A percentile compares a stretch with the other conserved stretches of the same genome.
Evolutionary conservation across 257 asterid genomes (phyloP).

Genomic region (Nicotiana attenuata): DNA sequence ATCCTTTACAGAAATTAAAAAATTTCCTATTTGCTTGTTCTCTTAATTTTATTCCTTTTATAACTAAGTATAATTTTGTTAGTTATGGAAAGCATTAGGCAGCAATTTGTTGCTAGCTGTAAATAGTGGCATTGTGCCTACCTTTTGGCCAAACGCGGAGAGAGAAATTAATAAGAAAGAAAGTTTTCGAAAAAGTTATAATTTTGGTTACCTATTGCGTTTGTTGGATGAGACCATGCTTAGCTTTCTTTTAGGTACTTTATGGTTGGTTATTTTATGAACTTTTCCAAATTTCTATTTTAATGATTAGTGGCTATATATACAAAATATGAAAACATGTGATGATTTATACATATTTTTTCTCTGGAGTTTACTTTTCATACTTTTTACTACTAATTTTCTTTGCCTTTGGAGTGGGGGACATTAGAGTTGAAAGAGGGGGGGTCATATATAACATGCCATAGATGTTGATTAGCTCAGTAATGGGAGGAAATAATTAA

Average conservation of each 20-base stretch:
- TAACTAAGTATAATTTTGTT: not conserved
- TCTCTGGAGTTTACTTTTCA: not conserved
- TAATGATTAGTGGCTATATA: too few species aligned
- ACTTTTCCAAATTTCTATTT: too few species aligned
- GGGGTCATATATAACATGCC: not conserved
- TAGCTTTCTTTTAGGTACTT: not conserved
- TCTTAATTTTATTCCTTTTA: not conserved
- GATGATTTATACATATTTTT: not conserved
- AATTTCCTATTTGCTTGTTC: too few species aligned
- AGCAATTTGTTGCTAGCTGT: not conserved
- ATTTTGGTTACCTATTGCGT: not conserved
- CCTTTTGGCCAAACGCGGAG: conserved; percentile 2
- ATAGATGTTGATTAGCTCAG: too few species aligned
- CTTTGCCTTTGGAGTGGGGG: not conserved
- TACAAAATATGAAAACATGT: too few species aligned
- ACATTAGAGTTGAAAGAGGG: not conserved
- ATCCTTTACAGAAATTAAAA: too few species aligned
- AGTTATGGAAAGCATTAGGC: not conserved
- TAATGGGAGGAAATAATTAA: not conserved
- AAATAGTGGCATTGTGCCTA: not conserved
- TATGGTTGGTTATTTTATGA: not conserved
- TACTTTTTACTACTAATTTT: too few species aligned
- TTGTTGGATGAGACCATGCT: not conserved
- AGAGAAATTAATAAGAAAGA: conserved; percentile 2
- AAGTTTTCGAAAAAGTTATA: not conserved